Conservation (phyloP, 768 basidiomycete species). For the Tylopilus rubrobrunneus region DNA sequence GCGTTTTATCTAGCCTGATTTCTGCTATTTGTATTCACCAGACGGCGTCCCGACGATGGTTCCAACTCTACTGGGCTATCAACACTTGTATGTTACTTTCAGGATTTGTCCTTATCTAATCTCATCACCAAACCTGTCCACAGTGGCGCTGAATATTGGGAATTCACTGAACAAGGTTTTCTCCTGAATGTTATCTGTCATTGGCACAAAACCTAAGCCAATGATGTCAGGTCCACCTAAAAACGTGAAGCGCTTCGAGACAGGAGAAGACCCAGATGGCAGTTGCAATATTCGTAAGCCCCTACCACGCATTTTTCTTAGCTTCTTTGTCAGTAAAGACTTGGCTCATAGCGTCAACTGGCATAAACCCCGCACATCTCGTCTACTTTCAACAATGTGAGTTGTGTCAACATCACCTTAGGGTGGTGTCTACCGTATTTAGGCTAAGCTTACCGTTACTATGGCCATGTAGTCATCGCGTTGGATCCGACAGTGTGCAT, state of each 20-base stretch:
- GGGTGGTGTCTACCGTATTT: not conserved
- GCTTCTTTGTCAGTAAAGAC: not conserved
- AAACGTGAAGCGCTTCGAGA: conserved; percentile 39
- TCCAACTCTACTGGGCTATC: conserved; percentile 42
- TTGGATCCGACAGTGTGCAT: conserved; percentile 32
- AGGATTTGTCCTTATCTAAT: conserved; percentile 14
- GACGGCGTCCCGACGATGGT: conserved; percentile 54
- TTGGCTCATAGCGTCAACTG: conserved; percentile 37
- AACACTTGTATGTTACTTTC: conserved; percentile 35
- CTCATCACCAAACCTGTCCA: not conserved
- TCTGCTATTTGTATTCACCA: conserved; percentile 11
- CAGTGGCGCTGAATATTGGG: conserved; percentile 45
- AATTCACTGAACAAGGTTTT: conserved; percentile 39
- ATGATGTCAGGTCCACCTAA: conserved; percentile 24
- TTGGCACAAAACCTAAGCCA: conserved; percentile 1
- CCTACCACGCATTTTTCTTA: not conserved
- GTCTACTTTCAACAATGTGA: conserved; percentile 45
- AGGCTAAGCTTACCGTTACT: conserved; percentile 3
- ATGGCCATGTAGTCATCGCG: conserved; percentile 24
- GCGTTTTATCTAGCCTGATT: not conserved
- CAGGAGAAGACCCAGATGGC: conserved; percentile 45
- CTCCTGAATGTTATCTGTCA: not conserved
- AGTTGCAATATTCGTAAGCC: conserved; percentile 45
- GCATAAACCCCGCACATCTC: conserved; percentile 44
- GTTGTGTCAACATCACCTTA: conserved; percentile 1